Percentiles rank a stretch among this genome's conserved stretches.
These are phyloP conservation scores for Oidium heveae DNA, from an alignment of 2,329 filamentous ascomycete species.

Conservation along the genomic window DNA sequence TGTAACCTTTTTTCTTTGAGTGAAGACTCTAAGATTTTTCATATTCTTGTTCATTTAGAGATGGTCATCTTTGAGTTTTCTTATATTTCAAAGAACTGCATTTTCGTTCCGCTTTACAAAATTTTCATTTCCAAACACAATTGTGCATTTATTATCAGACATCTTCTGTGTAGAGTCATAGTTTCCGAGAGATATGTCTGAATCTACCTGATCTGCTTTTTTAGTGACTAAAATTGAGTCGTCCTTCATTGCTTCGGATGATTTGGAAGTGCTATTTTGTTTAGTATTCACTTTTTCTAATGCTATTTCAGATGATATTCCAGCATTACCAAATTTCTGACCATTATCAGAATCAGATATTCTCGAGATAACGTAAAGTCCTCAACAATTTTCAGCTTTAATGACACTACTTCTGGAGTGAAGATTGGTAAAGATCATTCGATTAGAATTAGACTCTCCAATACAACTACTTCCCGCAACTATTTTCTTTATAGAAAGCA, in stretches of 20 bases:
- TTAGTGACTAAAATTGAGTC: background rate
- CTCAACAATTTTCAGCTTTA: background rate
- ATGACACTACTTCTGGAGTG: background rate
- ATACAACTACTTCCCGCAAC: background rate
- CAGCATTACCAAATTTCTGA: background rate
- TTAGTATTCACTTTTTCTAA: background rate
- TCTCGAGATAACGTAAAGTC: conserved; percentile 1
- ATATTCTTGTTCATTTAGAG: background rate
- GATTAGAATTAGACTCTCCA: background rate
- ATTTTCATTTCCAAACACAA: background rate
- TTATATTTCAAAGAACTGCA: background rate
- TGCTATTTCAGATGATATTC: background rate
- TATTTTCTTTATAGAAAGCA: conserved; percentile 1
- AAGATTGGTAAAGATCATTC: background rate
- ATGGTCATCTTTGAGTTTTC: background rate
- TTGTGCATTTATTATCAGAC: background rate
- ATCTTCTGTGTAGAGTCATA: background rate
- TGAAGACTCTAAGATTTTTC: background rate
- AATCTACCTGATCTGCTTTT: background rate
- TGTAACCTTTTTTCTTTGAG: background rate
- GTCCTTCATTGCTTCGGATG: background rate
- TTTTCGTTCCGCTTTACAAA: background rate
- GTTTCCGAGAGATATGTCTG: background rate
- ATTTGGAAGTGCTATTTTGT: background rate
- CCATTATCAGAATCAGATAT: background rate